Base-by-base conservation (phyloP, 805 yeast genomes). In the Yamadazyma kitorensis region DNA sequence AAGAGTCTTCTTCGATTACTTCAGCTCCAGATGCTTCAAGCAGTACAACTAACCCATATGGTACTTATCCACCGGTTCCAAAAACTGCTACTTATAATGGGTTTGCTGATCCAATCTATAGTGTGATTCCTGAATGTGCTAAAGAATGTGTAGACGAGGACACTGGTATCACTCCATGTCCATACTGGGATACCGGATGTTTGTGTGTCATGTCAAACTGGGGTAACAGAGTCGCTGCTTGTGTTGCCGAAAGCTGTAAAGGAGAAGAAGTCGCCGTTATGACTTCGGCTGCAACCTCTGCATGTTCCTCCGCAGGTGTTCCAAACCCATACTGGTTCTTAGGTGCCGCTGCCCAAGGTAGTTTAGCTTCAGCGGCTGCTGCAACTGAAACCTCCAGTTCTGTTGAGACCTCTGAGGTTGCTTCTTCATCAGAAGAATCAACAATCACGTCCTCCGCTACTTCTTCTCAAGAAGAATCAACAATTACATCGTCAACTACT, bases 171-270 rank as follows among this genome's bases (percentile, higher is more conserved):
- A 68, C 74, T 6, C 73, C 73, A 9, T 68, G 74, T 40, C 74
- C 74, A 32, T 64, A 68, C 51, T 69, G 73, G 73, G 74, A 69
- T 40, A 65, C 73, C 16, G 74, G 74, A 4, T 68, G 74, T 40
- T 55, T 69, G 34, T 69, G 74, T 47, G 68, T 68, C 11, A 64
- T 69, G 68, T 61, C 70, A n/a, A 62, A 57, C 37, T 68, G 66
- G 65, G 54, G 61, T 21, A 67, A 67, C 4, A 36, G 41, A 29
- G 69, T 69, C n/a, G 74, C 59, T 8, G 53, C 55, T 20, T 69
- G 73, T 42, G 42, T 67, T 34, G 71, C 68, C 24, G 34, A 48
- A 14, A 40, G 47, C 14, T 70, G 74, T 45, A 22, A 39, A 6
- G 73, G 70, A 18, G 23, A 40, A 1, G 72, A 47, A 29, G 63